These are phyloP conservation scores for Rhypophila decipiens DNA, from an alignment of 495 filamentous ascomycete genomes.

Conservation along the genomic window DNA sequence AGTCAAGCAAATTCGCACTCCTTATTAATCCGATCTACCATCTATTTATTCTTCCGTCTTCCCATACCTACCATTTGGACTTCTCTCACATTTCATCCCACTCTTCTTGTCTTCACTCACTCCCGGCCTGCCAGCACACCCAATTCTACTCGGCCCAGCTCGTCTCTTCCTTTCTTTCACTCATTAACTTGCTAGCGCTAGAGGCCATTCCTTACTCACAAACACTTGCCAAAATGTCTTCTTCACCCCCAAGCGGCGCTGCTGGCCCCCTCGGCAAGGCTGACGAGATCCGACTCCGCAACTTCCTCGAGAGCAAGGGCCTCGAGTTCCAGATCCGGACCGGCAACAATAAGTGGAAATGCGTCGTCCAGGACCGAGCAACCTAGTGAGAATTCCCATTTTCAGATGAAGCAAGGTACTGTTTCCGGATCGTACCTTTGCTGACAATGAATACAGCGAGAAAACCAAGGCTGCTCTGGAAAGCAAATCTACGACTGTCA, in stretches of 20 bases:
- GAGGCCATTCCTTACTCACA: background rate
- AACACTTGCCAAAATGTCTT: conserved; percentile 8
- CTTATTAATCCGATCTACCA: too few species aligned
- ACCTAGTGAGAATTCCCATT: conserved; percentile 30
- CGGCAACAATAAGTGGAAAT: conserved; percentile 29
- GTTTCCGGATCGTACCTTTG: too few species aligned
- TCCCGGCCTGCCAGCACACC: background rate
- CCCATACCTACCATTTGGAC: background rate
- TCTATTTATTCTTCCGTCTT: too few species aligned
- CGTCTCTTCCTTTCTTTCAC: background rate
- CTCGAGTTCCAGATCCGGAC: conserved; percentile 40
- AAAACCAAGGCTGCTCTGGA: too few species aligned
- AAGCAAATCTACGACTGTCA: too few species aligned
- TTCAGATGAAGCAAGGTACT: too few species aligned
- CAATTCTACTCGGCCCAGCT: background rate
- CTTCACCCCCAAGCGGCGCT: conserved; percentile 7
- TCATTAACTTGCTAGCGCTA: background rate
- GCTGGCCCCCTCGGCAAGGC: background rate
- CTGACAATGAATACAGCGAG: too few species aligned
- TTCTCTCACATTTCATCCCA: background rate
- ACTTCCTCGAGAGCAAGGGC: conserved; percentile 27
- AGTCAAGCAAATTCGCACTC: too few species aligned
- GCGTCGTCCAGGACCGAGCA: conserved; percentile 35
- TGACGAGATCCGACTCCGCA: conserved; percentile 19
- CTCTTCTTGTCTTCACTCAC: background rate